Evolutionary conservation across 305 asterid species (phyloP).

Genomic region (Fraxinus velutina): DNA sequence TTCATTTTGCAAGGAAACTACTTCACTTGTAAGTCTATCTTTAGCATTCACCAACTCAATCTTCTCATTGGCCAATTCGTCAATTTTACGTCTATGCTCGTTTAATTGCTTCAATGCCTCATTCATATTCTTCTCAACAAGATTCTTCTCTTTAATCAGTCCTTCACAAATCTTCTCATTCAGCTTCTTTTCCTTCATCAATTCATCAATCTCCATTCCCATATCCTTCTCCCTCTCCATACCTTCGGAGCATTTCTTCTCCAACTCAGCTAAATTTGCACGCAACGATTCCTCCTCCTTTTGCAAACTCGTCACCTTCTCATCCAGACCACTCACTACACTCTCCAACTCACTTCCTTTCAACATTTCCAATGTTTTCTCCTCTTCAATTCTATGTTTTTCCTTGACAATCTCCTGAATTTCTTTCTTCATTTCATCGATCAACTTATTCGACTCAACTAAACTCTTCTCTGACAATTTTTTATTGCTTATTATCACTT

Average conservation of each 20-base stretch:
- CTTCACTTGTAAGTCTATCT: slow-evolving; percentile 33
- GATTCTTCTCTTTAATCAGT: slow-evolving; percentile 43
- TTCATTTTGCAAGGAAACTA: slow-evolving; percentile 38
- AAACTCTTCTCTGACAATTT: slow-evolving; percentile 36
- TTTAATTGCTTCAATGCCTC: slow-evolving; percentile 36
- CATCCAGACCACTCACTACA: slow-evolving; percentile 37
- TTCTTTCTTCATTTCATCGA: slow-evolving; percentile 37
- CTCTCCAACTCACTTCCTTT: slow-evolving; percentile 50
- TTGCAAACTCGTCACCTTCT: slow-evolving; percentile 36
- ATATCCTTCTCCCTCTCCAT: slow-evolving; percentile 47
- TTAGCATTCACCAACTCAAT: slow-evolving; percentile 37
- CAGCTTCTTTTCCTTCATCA: slow-evolving; percentile 41
- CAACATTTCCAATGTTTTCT: slow-evolving; percentile 32
- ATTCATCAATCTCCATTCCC: slow-evolving; percentile 38
- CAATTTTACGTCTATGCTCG: slow-evolving; percentile 32
- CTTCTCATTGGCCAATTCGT: slow-evolving; percentile 41
- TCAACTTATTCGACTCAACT: slow-evolving; percentile 27
- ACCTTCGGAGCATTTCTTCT: slow-evolving; percentile 46
- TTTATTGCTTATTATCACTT: slow-evolving; percentile 32
- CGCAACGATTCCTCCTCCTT: slow-evolving; percentile 40
- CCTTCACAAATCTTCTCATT: slow-evolving; percentile 34
- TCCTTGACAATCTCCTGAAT: slow-evolving; percentile 31
- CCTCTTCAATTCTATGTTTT: slow-evolving; percentile 46
- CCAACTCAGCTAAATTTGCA: slow-evolving; percentile 41
- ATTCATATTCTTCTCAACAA: slow-evolving; percentile 38